Evolutionary conservation across 257 asterid genomes (phyloP).

Genomic region (Solanum chilense): DNA sequence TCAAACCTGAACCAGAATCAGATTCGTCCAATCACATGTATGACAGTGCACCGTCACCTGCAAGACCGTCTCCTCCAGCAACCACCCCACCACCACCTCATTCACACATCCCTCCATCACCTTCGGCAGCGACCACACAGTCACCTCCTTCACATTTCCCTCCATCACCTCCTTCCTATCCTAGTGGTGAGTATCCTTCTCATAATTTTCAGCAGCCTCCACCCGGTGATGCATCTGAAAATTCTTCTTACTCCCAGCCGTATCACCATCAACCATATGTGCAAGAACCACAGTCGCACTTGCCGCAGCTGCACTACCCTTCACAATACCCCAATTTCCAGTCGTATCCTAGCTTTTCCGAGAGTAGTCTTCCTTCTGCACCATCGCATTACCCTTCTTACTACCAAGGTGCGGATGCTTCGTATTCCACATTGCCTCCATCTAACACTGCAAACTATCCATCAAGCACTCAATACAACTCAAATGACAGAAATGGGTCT

Average conservation of each 20-base stretch:
- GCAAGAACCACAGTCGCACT: conserved; percentile 27
- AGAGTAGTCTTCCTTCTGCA: conserved; percentile 62
- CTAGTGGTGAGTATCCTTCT: conserved; percentile 10
- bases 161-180: conserved; percentile 12
- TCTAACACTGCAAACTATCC: conserved; percentile 27
- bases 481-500: conserved; percentile 30
- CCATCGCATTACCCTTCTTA: conserved; percentile 61
- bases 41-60: conserved; percentile 25
- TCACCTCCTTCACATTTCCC: conserved; percentile 18
- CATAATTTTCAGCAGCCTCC: conserved; percentile 30
- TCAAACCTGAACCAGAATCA: conserved; percentile 17
- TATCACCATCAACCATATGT: conserved; percentile 43
- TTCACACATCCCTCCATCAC: conserved; percentile 8
- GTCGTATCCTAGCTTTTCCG: conserved; percentile 69
- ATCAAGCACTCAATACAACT: conserved; percentile 24
- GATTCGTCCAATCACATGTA: neutral
- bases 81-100: conserved; percentile 25
- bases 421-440: conserved; percentile 33
- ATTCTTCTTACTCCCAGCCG: conserved; percentile 31
- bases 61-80: conserved; percentile 18
- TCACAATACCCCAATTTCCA: conserved; percentile 63
- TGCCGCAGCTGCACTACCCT: conserved; percentile 46
- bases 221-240: conserved; percentile 29
- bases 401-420: conserved; percentile 48
- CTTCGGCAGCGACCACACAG: conserved; percentile 21